Evolutionary conservation across 1,284 basidiomycete genomes (phyloP).

Genomic region (Cryptococcus sp.): DNA sequence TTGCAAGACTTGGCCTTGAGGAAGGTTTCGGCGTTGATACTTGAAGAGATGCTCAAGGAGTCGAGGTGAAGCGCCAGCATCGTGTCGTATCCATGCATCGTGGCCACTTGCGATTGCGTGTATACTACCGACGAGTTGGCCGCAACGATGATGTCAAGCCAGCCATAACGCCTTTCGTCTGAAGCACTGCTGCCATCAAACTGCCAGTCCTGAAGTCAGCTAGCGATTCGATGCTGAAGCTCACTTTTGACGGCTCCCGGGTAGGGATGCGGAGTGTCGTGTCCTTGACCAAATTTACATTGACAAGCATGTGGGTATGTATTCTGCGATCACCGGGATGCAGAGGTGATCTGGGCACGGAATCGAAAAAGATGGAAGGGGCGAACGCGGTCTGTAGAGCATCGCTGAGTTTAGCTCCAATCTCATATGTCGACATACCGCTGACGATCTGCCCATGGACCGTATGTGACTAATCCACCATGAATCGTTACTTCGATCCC

Average conservation of each 20-base stretch:
- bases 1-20: slow-evolving; percentile 67
- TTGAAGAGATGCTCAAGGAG: slow-evolving; percentile 69
- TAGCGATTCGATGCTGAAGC: not conserved
- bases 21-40: slow-evolving; percentile 77
- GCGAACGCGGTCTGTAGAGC: slow-evolving; percentile 76
- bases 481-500: slow-evolving; percentile 76
- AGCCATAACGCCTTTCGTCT: slow-evolving; percentile 56
- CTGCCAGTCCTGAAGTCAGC: slow-evolving; percentile 29
- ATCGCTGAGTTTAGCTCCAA: slow-evolving; percentile 50
- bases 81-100: slow-evolving; percentile 68
- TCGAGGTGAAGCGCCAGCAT: slow-evolving; percentile 77
- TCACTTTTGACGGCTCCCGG: slow-evolving; percentile 59
- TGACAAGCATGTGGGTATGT: slow-evolving; percentile 72
- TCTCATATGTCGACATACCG: slow-evolving; percentile 52
- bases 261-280: slow-evolving; percentile 77
- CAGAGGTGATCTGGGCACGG: slow-evolving; percentile 56
- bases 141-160: slow-evolving; percentile 68
- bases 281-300: slow-evolving; percentile 70
- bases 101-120: slow-evolving; percentile 72
- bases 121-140: slow-evolving; percentile 78
- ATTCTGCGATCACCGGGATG: slow-evolving; percentile 71
- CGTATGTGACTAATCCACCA: slow-evolving; percentile 72
- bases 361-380: slow-evolving; percentile 68
- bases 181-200: slow-evolving; percentile 35
- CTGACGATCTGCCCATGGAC: slow-evolving; percentile 91